Evolutionary conservation across 441 rosid species (phyloP).

Genomic region (Mallotus repandus): DNA sequence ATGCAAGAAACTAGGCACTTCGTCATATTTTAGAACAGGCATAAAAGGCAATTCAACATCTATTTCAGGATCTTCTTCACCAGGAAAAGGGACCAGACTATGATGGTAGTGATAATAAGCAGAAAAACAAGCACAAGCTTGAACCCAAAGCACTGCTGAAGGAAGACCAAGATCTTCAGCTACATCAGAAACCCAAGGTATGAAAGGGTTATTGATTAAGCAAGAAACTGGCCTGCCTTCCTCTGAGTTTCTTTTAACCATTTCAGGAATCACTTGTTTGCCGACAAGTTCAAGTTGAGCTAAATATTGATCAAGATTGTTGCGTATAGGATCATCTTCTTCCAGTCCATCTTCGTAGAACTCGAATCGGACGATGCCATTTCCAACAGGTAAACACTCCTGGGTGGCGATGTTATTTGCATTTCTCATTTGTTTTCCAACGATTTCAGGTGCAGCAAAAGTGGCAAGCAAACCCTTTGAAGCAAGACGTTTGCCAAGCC

Average conservation of each 20-base stretch:
- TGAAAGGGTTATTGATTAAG: slow-evolving; percentile 72
- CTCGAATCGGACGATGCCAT: slow-evolving; percentile 61
- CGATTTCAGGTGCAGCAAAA: slow-evolving; percentile 46
- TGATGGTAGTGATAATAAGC: slow-evolving; percentile 58
- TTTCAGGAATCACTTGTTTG: slow-evolving; percentile 39
- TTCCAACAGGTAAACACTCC: slow-evolving; percentile 48
- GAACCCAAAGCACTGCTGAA: slow-evolving; percentile 85
- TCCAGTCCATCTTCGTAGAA: slow-evolving; percentile 62
- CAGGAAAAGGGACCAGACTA: slow-evolving; percentile 52
- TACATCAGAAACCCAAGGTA: slow-evolving; percentile 80
- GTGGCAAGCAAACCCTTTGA: slow-evolving; percentile 72
- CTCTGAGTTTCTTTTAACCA: slow-evolving; percentile 42
- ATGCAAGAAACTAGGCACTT: slow-evolving; percentile 65
- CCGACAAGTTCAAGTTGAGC: slow-evolving; percentile 55
- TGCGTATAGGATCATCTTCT: slow-evolving; percentile 49
- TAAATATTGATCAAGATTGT: slow-evolving; percentile 39
- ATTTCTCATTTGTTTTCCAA: slow-evolving; percentile 49
- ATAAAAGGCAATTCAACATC: slow-evolving; percentile 61
- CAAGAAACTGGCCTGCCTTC: slow-evolving; percentile 62
- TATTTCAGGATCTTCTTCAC: slow-evolving; percentile 40
- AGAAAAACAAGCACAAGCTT: slow-evolving; percentile 66
- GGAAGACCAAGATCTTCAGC: slow-evolving; percentile 67
- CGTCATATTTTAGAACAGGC: slow-evolving; percentile 70
- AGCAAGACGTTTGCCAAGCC: slow-evolving; percentile 73
- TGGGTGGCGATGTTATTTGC: slow-evolving; percentile 42